Percentiles rank a stretch among this genome's conserved stretches.
These are phyloP conservation scores for Cupressus sempervirens DNA, from an alignment of 75 land plant genomes.

Conservation along the genomic window DNA sequence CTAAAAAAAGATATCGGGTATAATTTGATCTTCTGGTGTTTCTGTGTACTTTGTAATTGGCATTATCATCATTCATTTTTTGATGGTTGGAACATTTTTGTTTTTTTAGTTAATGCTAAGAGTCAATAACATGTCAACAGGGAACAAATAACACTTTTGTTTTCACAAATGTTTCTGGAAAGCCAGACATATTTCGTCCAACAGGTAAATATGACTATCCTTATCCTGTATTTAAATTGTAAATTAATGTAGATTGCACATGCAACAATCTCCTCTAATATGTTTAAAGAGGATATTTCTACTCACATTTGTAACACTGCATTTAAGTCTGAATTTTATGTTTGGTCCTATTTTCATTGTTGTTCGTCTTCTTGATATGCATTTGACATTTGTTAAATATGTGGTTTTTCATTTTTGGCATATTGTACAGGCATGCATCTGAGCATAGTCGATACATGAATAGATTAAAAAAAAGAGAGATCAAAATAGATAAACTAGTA, in stretches of 20 bases:
- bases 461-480: neutral
- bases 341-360: no score
- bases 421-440: neutral
- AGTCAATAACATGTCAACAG: slow-evolving; percentile 23
- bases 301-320: neutral
- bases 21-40: neutral
- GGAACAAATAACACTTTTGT: slow-evolving; percentile 81
- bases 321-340: neutral
- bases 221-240: neutral
- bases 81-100: neutral
- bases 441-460: neutral
- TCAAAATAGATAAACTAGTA: neutral
- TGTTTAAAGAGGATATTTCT: neutral
- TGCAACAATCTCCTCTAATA: neutral
- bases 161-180: slow-evolving; percentile 61
- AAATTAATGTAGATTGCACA: neutral
- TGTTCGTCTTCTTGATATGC: neutral
- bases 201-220: slow-evolving; percentile 48
- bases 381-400: neutral
- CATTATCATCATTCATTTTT: neutral
- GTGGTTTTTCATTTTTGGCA: neutral
- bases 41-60: no score
- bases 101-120: neutral
- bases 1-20: slow-evolving; percentile 76
- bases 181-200: slow-evolving; percentile 61